Conservation (phyloP, 1,139 yeast genomes). For the Blastobotrys malaysiensis region DNA sequence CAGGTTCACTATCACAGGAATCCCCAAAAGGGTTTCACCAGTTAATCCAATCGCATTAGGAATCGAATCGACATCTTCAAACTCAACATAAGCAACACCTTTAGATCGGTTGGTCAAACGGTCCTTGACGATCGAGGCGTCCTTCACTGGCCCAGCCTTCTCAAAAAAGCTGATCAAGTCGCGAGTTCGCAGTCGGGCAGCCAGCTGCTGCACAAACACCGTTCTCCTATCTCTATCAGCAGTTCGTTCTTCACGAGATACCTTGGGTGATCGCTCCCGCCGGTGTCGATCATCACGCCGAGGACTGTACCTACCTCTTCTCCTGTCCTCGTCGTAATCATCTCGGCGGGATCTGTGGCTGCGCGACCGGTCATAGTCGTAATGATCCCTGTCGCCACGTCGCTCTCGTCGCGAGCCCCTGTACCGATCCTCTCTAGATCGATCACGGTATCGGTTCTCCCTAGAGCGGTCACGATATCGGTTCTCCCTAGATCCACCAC, state of each 20-base stretch:
- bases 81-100: constrained; percentile 39
- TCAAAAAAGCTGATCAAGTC: constrained; percentile 35
- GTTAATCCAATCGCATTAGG: constrained; percentile 33
- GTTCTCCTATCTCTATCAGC: constrained; percentile 31
- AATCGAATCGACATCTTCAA: constrained; percentile 30
- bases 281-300: not conserved
- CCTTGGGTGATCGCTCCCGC: not conserved
- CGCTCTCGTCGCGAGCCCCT: not conserved
- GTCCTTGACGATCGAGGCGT: constrained; percentile 38
- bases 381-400: too few species aligned
- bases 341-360: not conserved
- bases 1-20: constrained; percentile 35
- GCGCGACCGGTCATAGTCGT: not conserved
- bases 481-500: not conserved
- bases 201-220: constrained; percentile 37
- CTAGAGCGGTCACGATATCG: not conserved
- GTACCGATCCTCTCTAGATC: not conserved
- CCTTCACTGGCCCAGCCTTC: constrained; percentile 33
- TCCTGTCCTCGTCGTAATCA: not conserved
- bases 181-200: constrained; percentile 32
- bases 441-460: not conserved
- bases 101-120: constrained; percentile 34
- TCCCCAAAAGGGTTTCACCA: constrained; percentile 34
- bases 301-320: not conserved
- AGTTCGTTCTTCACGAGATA: not conserved